A percentile compares a stretch with the other conserved stretches of the same genome.
Evolutionary conservation across 1,139 yeast genomes (phyloP).

Genomic region (Yamadazyma jaroonii): DNA sequence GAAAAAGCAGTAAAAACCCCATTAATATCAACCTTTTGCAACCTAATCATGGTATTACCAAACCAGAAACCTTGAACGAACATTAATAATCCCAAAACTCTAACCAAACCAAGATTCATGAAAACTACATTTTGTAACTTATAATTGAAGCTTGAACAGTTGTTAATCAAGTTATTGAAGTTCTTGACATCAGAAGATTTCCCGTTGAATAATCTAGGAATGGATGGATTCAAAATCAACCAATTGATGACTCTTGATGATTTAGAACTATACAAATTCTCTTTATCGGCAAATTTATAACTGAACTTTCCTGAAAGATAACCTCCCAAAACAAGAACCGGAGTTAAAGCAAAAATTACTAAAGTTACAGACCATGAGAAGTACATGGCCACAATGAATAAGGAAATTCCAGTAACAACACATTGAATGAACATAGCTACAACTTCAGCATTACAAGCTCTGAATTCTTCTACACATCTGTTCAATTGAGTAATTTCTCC

Average conservation of each 20-base stretch:
- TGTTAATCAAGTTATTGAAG: slow-evolving; percentile 36
- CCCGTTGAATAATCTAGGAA: slow-evolving; percentile 64
- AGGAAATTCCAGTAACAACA: slow-evolving; percentile 49
- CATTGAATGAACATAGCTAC: slow-evolving; percentile 57
- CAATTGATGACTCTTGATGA: slow-evolving; percentile 69
- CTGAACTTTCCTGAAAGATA: slow-evolving; percentile 51
- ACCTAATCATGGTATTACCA: slow-evolving; percentile 65
- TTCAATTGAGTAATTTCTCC: slow-evolving; percentile 67
- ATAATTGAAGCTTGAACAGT: slow-evolving; percentile 49
- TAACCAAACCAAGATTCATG: slow-evolving; percentile 56
- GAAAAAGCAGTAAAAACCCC: slow-evolving; percentile 80
- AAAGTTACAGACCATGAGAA: slow-evolving; percentile 85
- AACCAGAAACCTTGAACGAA: slow-evolving; percentile 93
- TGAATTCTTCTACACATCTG: slow-evolving; percentile 75
- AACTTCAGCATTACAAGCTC: slow-evolving; percentile 69
- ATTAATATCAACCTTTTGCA: slow-evolving; percentile 50
- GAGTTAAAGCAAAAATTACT: slow-evolving; percentile 68
- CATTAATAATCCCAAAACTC: slow-evolving; percentile 61
- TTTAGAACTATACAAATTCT: slow-evolving; percentile 53
- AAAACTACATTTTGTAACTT: slow-evolving; percentile 49
- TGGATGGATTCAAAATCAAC: slow-evolving; percentile 57
- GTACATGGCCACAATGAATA: slow-evolving; percentile 65
- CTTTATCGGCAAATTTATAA: slow-evolving; percentile 47
- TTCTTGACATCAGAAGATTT: slow-evolving; percentile 48
- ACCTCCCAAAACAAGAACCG: slow-evolving; percentile 56